phyloP scores from a whole-genome alignment of 345 rosid genomes.

The Syzygium aqueum region DNA sequence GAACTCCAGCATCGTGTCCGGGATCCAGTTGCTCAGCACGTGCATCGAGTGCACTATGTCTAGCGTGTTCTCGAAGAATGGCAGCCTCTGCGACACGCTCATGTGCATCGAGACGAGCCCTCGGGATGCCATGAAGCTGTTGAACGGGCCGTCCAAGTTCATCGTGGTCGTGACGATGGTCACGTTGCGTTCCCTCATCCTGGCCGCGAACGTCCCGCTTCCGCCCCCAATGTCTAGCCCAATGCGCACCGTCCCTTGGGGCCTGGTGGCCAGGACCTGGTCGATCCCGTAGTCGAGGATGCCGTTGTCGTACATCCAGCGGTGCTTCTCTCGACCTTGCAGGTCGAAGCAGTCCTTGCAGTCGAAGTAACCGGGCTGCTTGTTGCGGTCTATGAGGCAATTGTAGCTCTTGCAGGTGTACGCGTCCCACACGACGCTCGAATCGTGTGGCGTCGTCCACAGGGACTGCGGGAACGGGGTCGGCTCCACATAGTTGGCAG shows the following conservation, averaged over 20 bases:
- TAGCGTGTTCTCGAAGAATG: slow-evolving; percentile 45
- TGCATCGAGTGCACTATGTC: slow-evolving; percentile 52
- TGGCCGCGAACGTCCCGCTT: slow-evolving; percentile 42
- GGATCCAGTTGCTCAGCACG: slow-evolving; percentile 39
- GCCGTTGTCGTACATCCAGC: slow-evolving; percentile 30
- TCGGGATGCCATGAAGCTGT: slow-evolving; percentile 39
- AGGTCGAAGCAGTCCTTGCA: slow-evolving; percentile 48
- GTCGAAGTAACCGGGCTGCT: slow-evolving; percentile 19
- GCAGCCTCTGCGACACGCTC: slow-evolving; percentile 40
- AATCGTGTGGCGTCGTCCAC: slow-evolving; percentile 27
- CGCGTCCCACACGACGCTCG: slow-evolving; percentile 35
- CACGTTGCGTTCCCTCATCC: slow-evolving; percentile 46
- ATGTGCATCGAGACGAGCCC: slow-evolving; percentile 36
- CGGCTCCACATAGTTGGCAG: slow-evolving; percentile 23
- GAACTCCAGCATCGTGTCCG: slow-evolving; percentile 36
- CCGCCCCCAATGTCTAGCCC: slow-evolving; percentile 50
- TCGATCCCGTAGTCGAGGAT: slow-evolving; percentile 33
- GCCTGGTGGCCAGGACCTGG: slow-evolving; percentile 17
- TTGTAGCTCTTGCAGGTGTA: slow-evolving; percentile 40
- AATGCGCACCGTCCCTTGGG: slow-evolving; percentile 18
- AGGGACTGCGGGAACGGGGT: slow-evolving; percentile 19
- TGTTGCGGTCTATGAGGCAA: slow-evolving; percentile 28
- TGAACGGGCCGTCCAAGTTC: slow-evolving; percentile 50
- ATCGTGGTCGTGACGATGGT: slow-evolving; percentile 35
- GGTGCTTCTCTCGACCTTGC: slow-evolving; percentile 23